Evolutionary conservation across 202 grass and related monocot genomes (phyloP).

Genomic region (Zoysia matrella): DNA sequence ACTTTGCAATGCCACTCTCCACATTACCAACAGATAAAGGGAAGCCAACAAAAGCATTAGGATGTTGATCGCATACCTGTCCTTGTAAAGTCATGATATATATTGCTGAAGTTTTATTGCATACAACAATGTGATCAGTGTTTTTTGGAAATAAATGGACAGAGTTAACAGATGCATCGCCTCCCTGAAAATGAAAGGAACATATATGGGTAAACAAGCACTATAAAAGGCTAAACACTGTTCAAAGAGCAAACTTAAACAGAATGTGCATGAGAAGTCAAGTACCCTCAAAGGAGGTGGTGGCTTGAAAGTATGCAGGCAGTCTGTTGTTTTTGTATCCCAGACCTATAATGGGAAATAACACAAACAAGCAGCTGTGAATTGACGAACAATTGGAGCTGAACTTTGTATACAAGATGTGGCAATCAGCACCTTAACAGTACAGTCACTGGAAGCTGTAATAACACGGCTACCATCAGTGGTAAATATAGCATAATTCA

Average conservation of each 20-base stretch:
- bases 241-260: conserved; percentile 20
- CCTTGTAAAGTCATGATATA: conserved; percentile 98
- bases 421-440: conserved; percentile 77
- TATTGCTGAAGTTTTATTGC: conserved; percentile 90
- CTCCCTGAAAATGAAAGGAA: conserved; percentile 66
- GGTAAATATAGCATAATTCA: conserved; percentile 95
- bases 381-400: conserved; percentile 28
- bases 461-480: conserved; percentile 88
- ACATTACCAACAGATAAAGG: conserved; percentile 20
- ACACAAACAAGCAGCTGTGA: conserved; percentile 31
- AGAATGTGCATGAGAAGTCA: conserved; percentile 27
- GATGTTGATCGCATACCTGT: conserved; percentile 64
- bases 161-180: conserved; percentile 91
- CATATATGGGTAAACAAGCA: conserved; percentile 25
- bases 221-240: conserved; percentile 29
- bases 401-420: conserved; percentile 17
- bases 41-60: not conserved
- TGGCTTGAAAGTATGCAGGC: conserved; percentile 94
- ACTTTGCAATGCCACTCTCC: not conserved
- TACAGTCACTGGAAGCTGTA: conserved; percentile 96
- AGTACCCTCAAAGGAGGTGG: conserved; percentile 92
- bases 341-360: conserved; percentile 69
- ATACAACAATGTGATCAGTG: conserved; percentile 93
- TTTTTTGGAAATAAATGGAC: conserved; percentile 96
- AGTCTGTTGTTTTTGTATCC: conserved; percentile 98